phyloP scores from a whole-genome alignment of 2,329 filamentous ascomycete species.

The Chaetomium olivaceum region DNA sequence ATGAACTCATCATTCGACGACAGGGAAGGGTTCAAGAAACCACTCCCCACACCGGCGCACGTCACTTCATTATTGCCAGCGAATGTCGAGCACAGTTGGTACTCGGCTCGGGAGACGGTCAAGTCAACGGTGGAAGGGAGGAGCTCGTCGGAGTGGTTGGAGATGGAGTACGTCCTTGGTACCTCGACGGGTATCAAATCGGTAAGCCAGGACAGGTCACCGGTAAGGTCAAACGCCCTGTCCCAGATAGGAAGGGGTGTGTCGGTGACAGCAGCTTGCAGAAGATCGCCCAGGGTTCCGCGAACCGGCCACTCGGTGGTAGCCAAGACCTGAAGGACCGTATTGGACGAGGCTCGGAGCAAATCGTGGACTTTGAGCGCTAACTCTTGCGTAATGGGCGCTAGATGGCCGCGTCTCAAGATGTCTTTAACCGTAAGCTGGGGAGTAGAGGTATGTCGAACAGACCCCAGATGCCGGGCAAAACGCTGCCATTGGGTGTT shows the following conservation, averaged over 20 bases:
- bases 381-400: constrained; percentile 53
- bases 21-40: constrained; percentile 55
- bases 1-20: constrained; percentile 42
- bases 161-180: constrained; percentile 56
- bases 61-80: constrained; percentile 37
- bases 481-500: constrained; percentile 50
- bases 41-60: constrained; percentile 52
- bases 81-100: constrained; percentile 48
- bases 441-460: constrained; percentile 36
- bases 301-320: constrained; percentile 55
- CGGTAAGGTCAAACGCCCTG: constrained; percentile 47
- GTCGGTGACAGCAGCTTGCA: constrained; percentile 51
- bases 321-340: constrained; percentile 50
- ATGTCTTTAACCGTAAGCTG: constrained; percentile 50
- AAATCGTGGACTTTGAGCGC: constrained; percentile 51
- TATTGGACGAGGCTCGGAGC: constrained; percentile 52
- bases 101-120: constrained; percentile 53
- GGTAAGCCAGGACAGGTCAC: constrained; percentile 47
- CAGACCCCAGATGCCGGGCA: constrained; percentile 46
- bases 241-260: constrained; percentile 53
- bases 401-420: constrained; percentile 52
- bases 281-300: constrained; percentile 51
- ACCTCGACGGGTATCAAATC: constrained; percentile 52
- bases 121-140: constrained; percentile 54
- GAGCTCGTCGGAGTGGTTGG: constrained; percentile 51